Evolutionary conservation across 2,329 filamentous ascomycete genomes (phyloP).

Genomic region (Penicillium expansum): DNA sequence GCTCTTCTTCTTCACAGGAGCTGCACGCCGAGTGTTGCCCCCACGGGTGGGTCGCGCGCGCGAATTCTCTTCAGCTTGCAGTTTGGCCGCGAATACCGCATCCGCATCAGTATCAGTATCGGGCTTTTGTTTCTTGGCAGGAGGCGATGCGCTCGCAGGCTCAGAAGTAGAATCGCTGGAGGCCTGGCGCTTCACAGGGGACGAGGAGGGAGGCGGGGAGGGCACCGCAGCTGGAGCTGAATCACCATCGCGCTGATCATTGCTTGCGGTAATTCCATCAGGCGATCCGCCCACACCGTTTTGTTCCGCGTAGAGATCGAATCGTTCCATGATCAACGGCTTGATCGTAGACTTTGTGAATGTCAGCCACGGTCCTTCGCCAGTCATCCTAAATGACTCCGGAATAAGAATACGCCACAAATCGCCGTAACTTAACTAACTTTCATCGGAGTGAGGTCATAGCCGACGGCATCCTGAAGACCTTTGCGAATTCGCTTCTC

Average conservation of each 20-base stretch:
- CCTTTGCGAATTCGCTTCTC: conserved; percentile 64
- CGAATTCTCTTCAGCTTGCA: conserved; percentile 90
- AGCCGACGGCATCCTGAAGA: conserved; percentile 58
- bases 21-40: conserved; percentile 59
- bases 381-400: not conserved
- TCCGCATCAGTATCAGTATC: conserved; percentile 73
- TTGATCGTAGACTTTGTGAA: conserved; percentile 63
- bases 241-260: conserved; percentile 34
- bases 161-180: conserved; percentile 44
- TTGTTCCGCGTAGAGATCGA: conserved; percentile 62
- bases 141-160: conserved; percentile 36
- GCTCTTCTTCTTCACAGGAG: conserved; percentile 63
- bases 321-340: conserved; percentile 68
- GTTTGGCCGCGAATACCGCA: conserved; percentile 77
- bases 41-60: conserved; percentile 73
- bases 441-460: conserved; percentile 63
- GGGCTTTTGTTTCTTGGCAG: conserved; percentile 60
- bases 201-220: conserved; percentile 35
- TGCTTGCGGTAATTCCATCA: conserved; percentile 31
- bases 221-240: conserved; percentile 28
- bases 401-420: not conserved
- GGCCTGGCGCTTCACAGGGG: conserved; percentile 42
- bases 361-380: conserved; percentile 1
- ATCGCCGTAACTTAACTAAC: conserved; percentile 37
- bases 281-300: conserved; percentile 39